Evolutionary conservation across 441 rosid genomes (phyloP).

Genomic region (Rhodomyrtus psidioides): DNA sequence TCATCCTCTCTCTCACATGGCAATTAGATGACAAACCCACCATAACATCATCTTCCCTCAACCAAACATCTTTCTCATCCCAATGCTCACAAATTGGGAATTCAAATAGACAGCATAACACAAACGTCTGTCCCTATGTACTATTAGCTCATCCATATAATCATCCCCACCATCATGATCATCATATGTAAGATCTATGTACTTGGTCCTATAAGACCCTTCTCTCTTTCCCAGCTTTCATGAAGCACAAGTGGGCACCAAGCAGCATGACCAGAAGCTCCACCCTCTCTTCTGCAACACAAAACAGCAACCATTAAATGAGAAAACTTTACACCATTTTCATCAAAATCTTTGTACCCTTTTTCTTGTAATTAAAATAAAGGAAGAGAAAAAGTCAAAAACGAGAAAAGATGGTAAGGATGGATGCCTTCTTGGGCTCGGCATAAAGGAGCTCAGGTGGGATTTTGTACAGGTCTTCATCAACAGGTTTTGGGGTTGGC

Average conservation of each 20-base stretch:
- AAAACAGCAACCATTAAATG: background rate
- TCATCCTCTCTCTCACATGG: background rate
- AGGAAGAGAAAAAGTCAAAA: background rate
- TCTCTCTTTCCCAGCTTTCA: slow-evolving; percentile 13
- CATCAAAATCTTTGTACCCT: background rate
- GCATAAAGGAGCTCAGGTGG: slow-evolving; percentile 4
- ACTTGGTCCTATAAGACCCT: background rate
- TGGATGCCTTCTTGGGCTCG: slow-evolving; percentile 5
- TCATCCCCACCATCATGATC: background rate
- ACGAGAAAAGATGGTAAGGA: background rate
- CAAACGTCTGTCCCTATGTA: background rate
- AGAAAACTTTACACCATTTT: background rate
- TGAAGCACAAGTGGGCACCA: slow-evolving; percentile 39
- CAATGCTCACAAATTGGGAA: background rate
- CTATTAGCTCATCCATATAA: background rate
- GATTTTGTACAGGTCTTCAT: slow-evolving; percentile 14
- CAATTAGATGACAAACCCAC: background rate
- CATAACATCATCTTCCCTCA: background rate
- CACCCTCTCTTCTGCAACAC: slow-evolving; percentile 53
- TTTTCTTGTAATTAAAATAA: background rate
- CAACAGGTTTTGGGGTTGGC: slow-evolving; percentile 5
- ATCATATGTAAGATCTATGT: background rate
- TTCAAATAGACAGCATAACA: background rate
- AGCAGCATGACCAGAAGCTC: slow-evolving; percentile 56
- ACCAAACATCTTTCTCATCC: background rate